Evolutionary conservation across 345 rosid genomes (phyloP).

Genomic region (Moringa oleifera): DNA sequence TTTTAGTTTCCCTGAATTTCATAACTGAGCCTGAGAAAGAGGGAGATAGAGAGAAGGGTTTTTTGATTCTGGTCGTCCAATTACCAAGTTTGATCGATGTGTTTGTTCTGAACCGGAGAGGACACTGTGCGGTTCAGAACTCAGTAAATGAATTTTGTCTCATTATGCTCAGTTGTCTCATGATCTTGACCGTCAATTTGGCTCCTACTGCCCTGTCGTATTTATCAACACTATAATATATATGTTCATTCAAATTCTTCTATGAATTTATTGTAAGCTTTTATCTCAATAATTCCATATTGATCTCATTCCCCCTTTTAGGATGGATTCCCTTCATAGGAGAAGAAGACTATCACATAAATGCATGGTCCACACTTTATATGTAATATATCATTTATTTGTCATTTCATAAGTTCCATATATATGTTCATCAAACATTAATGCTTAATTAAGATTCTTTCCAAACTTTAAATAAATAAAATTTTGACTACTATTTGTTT

Average conservation of each 20-base stretch:
- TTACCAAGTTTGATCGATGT: constrained; percentile 9
- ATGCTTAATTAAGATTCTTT: too few species aligned
- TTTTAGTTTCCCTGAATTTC: constrained; percentile 21
- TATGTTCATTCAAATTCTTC: background rate
- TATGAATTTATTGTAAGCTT: background rate
- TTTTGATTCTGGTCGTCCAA: constrained; percentile 14
- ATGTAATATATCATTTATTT: too few species aligned
- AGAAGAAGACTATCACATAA: too few species aligned
- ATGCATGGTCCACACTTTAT: too few species aligned
- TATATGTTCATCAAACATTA: too few species aligned
- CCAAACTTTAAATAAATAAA: too few species aligned
- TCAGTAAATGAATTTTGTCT: background rate
- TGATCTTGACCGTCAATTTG: constrained; percentile 21
- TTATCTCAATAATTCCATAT: too few species aligned
- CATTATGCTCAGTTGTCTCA: background rate
- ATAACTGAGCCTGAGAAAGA: too few species aligned
- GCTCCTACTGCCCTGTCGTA: constrained; percentile 2
- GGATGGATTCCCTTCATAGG: background rate
- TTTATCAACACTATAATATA: too few species aligned
- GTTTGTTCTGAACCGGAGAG: constrained; percentile 14
- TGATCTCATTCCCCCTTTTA: background rate
- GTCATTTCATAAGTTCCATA: too few species aligned
- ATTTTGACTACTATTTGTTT: too few species aligned
- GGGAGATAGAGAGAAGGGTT: constrained; percentile 2
- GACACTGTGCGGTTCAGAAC: constrained; percentile 22